These are phyloP conservation scores for Pichia sp. DNA, from an alignment of 1,139 yeast species.

Conservation along the genomic window DNA sequence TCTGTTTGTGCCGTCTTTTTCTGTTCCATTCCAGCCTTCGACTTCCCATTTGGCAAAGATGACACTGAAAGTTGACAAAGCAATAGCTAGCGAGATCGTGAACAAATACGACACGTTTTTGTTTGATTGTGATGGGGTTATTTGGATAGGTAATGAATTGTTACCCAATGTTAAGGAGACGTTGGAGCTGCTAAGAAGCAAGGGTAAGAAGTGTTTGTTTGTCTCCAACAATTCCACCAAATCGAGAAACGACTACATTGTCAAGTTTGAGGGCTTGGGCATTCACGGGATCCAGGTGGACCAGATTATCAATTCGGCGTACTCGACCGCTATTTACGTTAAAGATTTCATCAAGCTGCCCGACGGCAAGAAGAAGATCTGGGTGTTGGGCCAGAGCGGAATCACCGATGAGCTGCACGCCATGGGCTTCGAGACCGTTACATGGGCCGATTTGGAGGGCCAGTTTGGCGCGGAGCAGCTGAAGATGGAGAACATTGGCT, in stretches of 20 bases:
- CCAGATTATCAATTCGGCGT: constrained; percentile 87
- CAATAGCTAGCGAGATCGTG: constrained; percentile 48
- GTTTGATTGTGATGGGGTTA: constrained; percentile 92
- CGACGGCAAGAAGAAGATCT: constrained; percentile 58
- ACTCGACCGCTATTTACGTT: constrained; percentile 83
- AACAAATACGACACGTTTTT: constrained; percentile 69
- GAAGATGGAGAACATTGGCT: constrained; percentile 42
- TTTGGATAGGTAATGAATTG: constrained; percentile 75
- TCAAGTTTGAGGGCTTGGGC: constrained; percentile 72
- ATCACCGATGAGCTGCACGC: constrained; percentile 64
- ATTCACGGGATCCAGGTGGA: constrained; percentile 48
- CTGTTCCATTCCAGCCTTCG: no score
- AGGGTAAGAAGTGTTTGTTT: constrained; percentile 65
- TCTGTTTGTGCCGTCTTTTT: no score
- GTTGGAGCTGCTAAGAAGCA: constrained; percentile 44
- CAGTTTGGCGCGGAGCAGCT: constrained; percentile 29
- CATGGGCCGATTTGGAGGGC: constrained; percentile 31
- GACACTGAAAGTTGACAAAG: constrained; percentile 38
- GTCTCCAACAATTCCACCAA: constrained; percentile 96
- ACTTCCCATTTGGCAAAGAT: no score
- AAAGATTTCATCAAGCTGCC: constrained; percentile 63
- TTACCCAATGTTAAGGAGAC: constrained; percentile 72
- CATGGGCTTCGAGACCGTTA: constrained; percentile 58
- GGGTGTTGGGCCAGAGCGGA: constrained; percentile 84
- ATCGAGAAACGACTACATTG: constrained; percentile 68